Percentiles rank a stretch among this genome's conserved stretches.
Conservation (phyloP, 441 rosid genomes). For the Breynia disticha region DNA sequence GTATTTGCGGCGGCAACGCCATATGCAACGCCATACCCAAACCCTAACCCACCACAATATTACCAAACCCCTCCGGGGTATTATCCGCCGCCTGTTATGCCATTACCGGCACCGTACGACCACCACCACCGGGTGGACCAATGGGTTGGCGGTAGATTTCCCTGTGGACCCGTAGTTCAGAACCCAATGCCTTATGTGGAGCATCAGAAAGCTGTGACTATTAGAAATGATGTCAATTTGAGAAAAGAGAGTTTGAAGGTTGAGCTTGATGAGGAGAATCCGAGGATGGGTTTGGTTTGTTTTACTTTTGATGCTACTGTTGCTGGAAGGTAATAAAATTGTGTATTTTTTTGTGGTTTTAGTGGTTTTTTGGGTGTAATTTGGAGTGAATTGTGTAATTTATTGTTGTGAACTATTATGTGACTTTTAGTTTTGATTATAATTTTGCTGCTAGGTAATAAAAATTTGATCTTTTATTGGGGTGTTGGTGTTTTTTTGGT, state of each 20-base stretch:
- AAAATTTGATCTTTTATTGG: too few relatives aligned
- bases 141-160: conserved; percentile 65
- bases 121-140: conserved; percentile 44
- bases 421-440: too few relatives aligned
- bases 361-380: background rate
- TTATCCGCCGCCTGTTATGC: conserved; percentile 52
- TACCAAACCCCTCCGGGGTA: conserved; percentile 69
- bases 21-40: conserved; percentile 48
- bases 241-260: conserved; percentile 75
- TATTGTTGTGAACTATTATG: too few relatives aligned
- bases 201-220: conserved; percentile 81
- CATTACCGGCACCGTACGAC: conserved; percentile 61
- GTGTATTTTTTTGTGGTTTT: background rate
- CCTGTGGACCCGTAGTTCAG: conserved; percentile 44
- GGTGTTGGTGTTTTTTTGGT: too few relatives aligned
- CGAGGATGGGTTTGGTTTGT: conserved; percentile 60
- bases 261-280: conserved; percentile 53
- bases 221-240: conserved; percentile 71
- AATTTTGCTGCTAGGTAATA: too few relatives aligned
- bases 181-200: conserved; percentile 64
- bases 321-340: conserved; percentile 53
- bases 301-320: conserved; percentile 93
- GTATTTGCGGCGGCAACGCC: conserved; percentile 88
- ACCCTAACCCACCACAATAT: conserved; percentile 38
- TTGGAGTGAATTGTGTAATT: too few relatives aligned